These are phyloP conservation scores for Apodospora peruviana DNA, from an alignment of 495 filamentous ascomycete genomes.

Conservation along the genomic window DNA sequence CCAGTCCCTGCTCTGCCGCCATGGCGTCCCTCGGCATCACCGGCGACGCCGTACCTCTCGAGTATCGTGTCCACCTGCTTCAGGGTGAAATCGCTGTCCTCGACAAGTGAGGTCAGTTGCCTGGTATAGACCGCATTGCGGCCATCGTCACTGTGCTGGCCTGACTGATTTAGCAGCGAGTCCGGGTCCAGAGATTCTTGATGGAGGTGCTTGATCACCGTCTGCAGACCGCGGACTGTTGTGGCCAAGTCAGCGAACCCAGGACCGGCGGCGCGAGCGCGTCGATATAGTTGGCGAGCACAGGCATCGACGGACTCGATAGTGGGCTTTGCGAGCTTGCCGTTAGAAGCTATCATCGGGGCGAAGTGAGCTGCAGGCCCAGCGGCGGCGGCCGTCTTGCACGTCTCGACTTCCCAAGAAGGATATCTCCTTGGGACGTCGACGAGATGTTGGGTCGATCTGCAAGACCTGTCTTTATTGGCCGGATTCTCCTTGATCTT, in stretches of 20 bases:
- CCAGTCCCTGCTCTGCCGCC: not conserved
- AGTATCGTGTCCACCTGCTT: slow-evolving; percentile 42
- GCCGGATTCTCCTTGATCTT: too few relatives aligned
- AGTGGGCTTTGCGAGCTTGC: slow-evolving; percentile 14
- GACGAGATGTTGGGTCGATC: not conserved
- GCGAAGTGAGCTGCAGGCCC: not conserved
- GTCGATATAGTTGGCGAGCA: slow-evolving; percentile 33
- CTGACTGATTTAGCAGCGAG: slow-evolving; percentile 36
- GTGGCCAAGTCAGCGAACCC: slow-evolving; percentile 29
- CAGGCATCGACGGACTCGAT: slow-evolving; percentile 40
- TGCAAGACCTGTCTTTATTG: not conserved
- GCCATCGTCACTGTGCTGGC: slow-evolving; percentile 8
- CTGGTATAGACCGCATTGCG: slow-evolving; percentile 28
- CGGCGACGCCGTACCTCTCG: slow-evolving; percentile 25
- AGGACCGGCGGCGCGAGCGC: slow-evolving; percentile 31
- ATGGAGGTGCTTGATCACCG: slow-evolving; percentile 43
- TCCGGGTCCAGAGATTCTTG: slow-evolving; percentile 44
- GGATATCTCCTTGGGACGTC: not conserved
- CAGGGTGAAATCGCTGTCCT: slow-evolving; percentile 44
- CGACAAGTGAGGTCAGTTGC: slow-evolving; percentile 39
- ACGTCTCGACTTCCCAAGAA: not conserved
- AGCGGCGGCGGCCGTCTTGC: not conserved
- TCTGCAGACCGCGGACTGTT: slow-evolving; percentile 39
- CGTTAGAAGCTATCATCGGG: slow-evolving; percentile 16
- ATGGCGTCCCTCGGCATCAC: not conserved